Base-by-base conservation (phyloP, 768 basidiomycete species). In the Termitomyces eurrhizus region DNA sequence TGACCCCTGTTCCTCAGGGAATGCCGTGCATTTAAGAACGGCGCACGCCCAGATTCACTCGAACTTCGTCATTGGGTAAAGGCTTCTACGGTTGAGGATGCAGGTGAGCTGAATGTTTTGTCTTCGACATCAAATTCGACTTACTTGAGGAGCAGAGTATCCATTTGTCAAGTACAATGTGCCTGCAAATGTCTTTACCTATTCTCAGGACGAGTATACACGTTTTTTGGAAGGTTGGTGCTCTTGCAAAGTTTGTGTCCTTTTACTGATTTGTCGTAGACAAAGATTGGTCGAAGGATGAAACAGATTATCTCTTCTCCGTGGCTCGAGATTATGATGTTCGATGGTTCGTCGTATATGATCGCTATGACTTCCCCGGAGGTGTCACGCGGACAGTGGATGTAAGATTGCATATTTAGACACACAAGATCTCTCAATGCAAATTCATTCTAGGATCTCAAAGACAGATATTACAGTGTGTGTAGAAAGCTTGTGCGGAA, bases 391-490 rank as follows among this genome's bases (percentile, higher is more conserved):
- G 88, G 24, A 77, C 80, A n/a, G 77, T 94, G 56, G 94, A 95
- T 80, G 94, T 91, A 61, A 58, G 77, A 58, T 14, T 41, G 24
- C 3, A 18, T 21, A 5, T 37, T 58, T 4, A 68, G 2, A 7
- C 18, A 49, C 18, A 35, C 35, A 45, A 45, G 21, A 7, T 35
- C 41, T 37, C 49, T 65, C 33, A 66, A 36, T 59, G 33, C 46
- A n/a, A 18, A 12, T 45, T 35, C 29, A 13, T 46, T 35, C 35
- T 66, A 95, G 93, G 95, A 97, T 63, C 73, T 98, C 65, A 98
- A 98, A 76, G 92, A 94, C 65, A 82, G 97, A 33, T 98, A 98
- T 68, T 98, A 90, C 72, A 87, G 89, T 53, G 88, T 95, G 18
- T 95, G 94, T 70, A 83, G 97, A 33, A 92, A 90, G 62, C 82